These are phyloP conservation scores for Penicillium corylophilum DNA, from an alignment of 2,329 filamentous ascomycete genomes.

Conservation along the genomic window DNA sequence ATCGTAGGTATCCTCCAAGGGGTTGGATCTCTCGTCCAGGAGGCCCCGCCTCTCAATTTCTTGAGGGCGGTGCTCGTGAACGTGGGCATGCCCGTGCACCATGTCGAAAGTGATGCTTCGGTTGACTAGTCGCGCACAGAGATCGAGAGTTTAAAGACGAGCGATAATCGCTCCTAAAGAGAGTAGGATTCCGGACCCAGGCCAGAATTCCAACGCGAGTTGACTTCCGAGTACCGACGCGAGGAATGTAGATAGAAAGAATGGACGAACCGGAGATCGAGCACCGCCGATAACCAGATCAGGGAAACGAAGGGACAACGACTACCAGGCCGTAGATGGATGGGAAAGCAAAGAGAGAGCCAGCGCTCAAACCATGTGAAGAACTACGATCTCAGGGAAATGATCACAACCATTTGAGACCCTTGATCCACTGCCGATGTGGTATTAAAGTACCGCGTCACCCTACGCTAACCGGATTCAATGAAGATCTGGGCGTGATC, in stretches of 20 bases:
- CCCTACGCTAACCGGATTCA: constrained; percentile 3
- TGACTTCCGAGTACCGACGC: constrained; percentile 9
- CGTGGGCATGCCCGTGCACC: constrained; percentile 35
- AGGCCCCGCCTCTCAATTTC: constrained; percentile 17
- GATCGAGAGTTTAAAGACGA: background rate
- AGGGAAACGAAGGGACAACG: constrained; percentile 23
- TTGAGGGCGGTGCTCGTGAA: constrained; percentile 22
- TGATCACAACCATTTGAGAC: constrained; percentile 5
- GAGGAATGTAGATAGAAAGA: constrained; percentile 29
- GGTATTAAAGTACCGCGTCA: background rate
- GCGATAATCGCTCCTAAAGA: constrained; percentile 7
- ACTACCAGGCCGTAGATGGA: constrained; percentile 25
- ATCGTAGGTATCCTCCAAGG: constrained; percentile 47
- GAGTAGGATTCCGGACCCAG: constrained; percentile 1
- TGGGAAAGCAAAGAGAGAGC: background rate
- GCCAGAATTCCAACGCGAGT: constrained; percentile 22
- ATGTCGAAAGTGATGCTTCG: constrained; percentile 19
- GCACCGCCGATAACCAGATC: constrained; percentile 22
- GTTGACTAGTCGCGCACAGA: background rate
- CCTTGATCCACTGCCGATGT: constrained; percentile 3
- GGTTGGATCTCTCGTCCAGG: constrained; percentile 3
- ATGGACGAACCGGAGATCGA: constrained; percentile 25
- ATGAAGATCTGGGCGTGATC: background rate
- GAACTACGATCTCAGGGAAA: constrained; percentile 5
- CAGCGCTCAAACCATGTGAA: background rate